A percentile compares a stretch with the other conserved stretches of the same genome.
These are phyloP conservation scores for Yamadazyma paraphyllophila DNA, from an alignment of 805 yeast genomes.

Conservation along the genomic window DNA sequence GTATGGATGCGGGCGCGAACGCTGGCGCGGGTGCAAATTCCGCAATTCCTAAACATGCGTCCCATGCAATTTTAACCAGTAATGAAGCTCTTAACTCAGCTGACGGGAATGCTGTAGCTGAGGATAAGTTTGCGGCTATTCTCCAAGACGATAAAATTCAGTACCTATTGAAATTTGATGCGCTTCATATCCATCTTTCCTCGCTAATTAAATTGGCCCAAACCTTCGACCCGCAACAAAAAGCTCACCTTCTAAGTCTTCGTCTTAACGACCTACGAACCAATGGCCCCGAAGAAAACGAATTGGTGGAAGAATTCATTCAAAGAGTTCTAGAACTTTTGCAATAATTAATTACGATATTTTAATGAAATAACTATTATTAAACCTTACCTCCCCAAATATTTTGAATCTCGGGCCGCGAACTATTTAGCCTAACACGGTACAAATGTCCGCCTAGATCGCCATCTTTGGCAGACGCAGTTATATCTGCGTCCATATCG, in stretches of 20 bases:
- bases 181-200: slow-evolving; percentile 56
- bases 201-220: slow-evolving; percentile 31
- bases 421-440: slow-evolving; percentile 4
- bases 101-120: too few species aligned
- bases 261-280: slow-evolving; percentile 58
- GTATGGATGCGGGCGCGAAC: not conserved
- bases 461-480: slow-evolving; percentile 16
- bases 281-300: slow-evolving; percentile 68
- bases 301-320: slow-evolving; percentile 68
- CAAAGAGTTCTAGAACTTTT: slow-evolving; percentile 28
- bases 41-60: too few species aligned
- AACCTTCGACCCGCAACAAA: slow-evolving; percentile 40
- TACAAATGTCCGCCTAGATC: slow-evolving; percentile 54
- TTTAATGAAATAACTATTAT: too few species aligned
- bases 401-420: slow-evolving; percentile 8
- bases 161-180: slow-evolving; percentile 47
- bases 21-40: not conserved
- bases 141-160: slow-evolving; percentile 43
- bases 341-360: not conserved
- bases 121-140: too few species aligned
- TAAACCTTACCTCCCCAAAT: slow-evolving; percentile 5
- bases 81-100: not conserved
- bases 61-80: not conserved
- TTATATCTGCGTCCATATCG: slow-evolving; percentile 21
- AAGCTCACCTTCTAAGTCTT: slow-evolving; percentile 57